Conservation (phyloP, 352 stramenopile species). For the Phytophthora megakarya region DNA sequence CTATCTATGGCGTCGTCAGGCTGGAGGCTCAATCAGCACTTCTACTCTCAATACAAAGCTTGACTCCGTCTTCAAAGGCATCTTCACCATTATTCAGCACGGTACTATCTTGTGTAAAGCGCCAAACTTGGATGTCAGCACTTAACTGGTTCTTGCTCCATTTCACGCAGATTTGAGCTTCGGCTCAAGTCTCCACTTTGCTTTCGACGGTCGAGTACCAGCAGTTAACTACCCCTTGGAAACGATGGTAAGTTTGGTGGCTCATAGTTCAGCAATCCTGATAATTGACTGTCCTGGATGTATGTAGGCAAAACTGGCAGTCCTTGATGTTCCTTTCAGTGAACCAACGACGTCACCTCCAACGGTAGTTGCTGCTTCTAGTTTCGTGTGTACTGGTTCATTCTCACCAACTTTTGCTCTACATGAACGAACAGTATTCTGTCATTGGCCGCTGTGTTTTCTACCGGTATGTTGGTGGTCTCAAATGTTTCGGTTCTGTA, state of each 20-base stretch:
- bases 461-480: slow-evolving; percentile 22
- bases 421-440: slow-evolving; percentile 12
- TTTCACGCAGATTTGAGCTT: slow-evolving; percentile 42
- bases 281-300: background rate
- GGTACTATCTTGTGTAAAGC: slow-evolving; percentile 25
- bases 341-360: slow-evolving; percentile 4
- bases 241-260: slow-evolving; percentile 33
- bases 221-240: slow-evolving; percentile 52
- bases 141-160: background rate
- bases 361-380: slow-evolving; percentile 1
- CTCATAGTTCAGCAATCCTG: background rate
- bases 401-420: background rate
- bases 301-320: slow-evolving; percentile 29
- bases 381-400: background rate
- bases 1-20: slow-evolving; percentile 18
- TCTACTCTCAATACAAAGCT: slow-evolving; percentile 27
- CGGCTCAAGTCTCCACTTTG: slow-evolving; percentile 52
- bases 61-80: slow-evolving; percentile 30
- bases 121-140: no score
- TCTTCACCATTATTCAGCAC: slow-evolving; percentile 32
- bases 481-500: background rate
- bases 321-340: slow-evolving; percentile 19
- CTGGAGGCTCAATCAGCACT: slow-evolving; percentile 20
- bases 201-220: slow-evolving; percentile 48
- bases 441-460: slow-evolving; percentile 31